These are phyloP conservation scores for Erysimum cheiranthoides DNA, from an alignment of 345 rosid genomes.

Conservation along the genomic window DNA sequence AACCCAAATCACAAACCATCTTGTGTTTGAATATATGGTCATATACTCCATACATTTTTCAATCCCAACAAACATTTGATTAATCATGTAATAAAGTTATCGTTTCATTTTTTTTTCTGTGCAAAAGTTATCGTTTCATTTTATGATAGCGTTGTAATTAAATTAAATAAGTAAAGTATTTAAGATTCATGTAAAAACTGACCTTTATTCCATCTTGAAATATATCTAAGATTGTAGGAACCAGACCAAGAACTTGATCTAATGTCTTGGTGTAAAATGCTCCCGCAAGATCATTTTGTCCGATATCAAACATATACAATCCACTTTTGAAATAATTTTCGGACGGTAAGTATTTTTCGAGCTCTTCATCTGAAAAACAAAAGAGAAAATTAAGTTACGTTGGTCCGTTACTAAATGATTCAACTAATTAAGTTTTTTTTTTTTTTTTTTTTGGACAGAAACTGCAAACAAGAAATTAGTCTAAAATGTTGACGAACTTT, in stretches of 20 bases:
- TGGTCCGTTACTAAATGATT: not conserved
- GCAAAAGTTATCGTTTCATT: not conserved
- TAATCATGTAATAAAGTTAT: too few relatives aligned
- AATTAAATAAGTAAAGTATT: not conserved
- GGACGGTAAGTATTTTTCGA: constrained; percentile 50
- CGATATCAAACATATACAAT: constrained; percentile 64
- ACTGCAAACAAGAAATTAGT: not conserved
- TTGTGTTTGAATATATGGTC: too few relatives aligned
- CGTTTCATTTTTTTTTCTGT: too few relatives aligned
- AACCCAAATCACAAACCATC: too few relatives aligned
- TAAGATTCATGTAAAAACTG: constrained; percentile 1
- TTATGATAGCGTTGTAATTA: not conserved
- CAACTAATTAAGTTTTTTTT: too few relatives aligned
- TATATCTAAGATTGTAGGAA: constrained; percentile 52
- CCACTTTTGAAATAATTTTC: constrained; percentile 51
- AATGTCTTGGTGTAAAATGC: constrained; percentile 46
- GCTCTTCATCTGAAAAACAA: constrained; percentile 44
- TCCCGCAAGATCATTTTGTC: constrained; percentile 62
- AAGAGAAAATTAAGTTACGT: not conserved
- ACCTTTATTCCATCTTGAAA: constrained; percentile 54
- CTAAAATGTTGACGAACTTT: not conserved
- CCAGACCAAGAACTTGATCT: constrained; percentile 49
- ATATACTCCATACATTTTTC: too few relatives aligned
- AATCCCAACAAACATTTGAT: too few relatives aligned
- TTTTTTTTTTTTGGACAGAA: too few relatives aligned